Evolutionary conservation across 2,329 filamentous ascomycete genomes (phyloP), one percentile per base, ranked within the genome.

Genomic region (Fusarium equiseti): DNA sequence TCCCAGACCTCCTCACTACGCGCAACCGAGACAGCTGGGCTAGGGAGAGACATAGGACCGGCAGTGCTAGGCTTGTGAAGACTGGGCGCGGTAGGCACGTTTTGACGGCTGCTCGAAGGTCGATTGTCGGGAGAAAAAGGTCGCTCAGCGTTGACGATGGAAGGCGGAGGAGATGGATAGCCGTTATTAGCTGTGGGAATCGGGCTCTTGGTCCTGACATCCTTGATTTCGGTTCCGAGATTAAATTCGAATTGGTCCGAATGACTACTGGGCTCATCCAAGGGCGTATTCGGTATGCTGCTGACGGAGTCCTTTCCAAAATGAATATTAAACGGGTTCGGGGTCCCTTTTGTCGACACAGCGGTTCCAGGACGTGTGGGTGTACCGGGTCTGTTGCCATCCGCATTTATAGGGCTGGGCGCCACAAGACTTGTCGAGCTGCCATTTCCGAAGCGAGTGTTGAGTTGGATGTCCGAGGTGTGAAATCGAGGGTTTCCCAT

Each of bases 291-390:
- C 11, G 77, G 76, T 15, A 69, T 75, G 10, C 71, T 75, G 18
- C 75, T 64, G 53, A 72, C 48, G 49, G 72, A 53, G 72, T 77
- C 62, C 72, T 81, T 69, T n/a, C 74, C 71, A 63, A 84, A 84
- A 61, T 85, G 82, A 32, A 84, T 80, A 15, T 86, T 83, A n/a
- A 87, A 78, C 0, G 85, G 83, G 63, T 84, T 85, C 9, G 83
- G 79, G 79, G 83, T 84, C 7, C 80, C 78, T 46, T 77, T 80
- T 26, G 75, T 79, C 7, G 79, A 77, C 6, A 64, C 75, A 8
- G 78, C 76, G 16, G 79, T 83, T 16, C 75, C 80, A 15, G 79
- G 82, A 60, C 79, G 61, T 24, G 75, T 77, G 20, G 76, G 67
- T 6, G 78, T 79, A 9, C 62, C 59, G 8, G 77, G 72, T 35